A percentile compares a stretch with the other conserved stretches of the same genome.
These are phyloP conservation scores for sorghum (Sorghum bicolor) DNA, from an alignment of 176 grass and related monocot species.

Conservation along the genomic window Sorghum_bicolor_NCBIv3 NC_012875.2:46746501-46747000, in stretches of 20 bases:
- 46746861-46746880: not conserved
- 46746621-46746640: not conserved
- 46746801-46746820: constrained; percentile 3
- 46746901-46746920: not conserved
- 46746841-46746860: not conserved
- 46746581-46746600: not conserved
- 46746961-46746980: not conserved
- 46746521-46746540: not conserved
- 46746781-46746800: not conserved
- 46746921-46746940: not conserved
- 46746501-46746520: not conserved
- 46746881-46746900: not conserved
- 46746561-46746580: not conserved
- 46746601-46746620: not conserved
- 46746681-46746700: not conserved
- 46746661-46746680: not conserved
- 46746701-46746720: not conserved
- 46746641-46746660: not conserved
- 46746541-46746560: not conserved
- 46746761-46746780: not conserved
- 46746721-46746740: not conserved
- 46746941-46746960: not conserved
- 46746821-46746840: not conserved
- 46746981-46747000: constrained; percentile 4
- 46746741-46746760: not conserved